Evolutionary conservation across 2,329 filamentous ascomycete species (phyloP).

Genomic region (Aspergillus sp.): DNA sequence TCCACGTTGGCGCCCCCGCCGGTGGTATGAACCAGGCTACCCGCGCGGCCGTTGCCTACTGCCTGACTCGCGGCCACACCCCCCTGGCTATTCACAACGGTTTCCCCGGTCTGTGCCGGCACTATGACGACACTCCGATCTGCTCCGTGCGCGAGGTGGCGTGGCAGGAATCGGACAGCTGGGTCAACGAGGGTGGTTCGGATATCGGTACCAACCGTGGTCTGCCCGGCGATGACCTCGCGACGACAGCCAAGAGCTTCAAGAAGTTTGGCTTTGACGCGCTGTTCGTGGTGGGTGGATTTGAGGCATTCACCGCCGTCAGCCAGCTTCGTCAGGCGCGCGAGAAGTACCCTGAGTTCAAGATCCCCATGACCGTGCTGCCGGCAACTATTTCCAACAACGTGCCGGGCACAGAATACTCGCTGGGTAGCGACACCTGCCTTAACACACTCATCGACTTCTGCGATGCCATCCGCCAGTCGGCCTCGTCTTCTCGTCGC

Average conservation of each 20-base stretch:
- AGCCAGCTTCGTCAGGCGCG: conserved; percentile 82
- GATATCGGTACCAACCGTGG: conserved; percentile 98
- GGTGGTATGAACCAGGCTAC: conserved; percentile 98
- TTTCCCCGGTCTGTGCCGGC: conserved; percentile 88
- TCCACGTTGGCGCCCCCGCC: conserved; percentile 94
- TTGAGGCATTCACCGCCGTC: conserved; percentile 92
- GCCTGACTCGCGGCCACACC: conserved; percentile 85
- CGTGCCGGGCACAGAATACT: conserved; percentile 96
- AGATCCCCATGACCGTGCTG: conserved; percentile 86
- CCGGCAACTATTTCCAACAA: conserved; percentile 99
- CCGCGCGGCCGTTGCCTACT: conserved; percentile 89
- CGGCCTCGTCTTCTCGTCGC: conserved; percentile 86
- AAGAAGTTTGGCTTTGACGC: conserved; percentile 86
- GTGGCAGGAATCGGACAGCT: conserved; percentile 92
- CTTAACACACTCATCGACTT: conserved; percentile 93
- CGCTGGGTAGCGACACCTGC: conserved; percentile 92
- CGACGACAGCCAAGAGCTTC: conserved; percentile 78
- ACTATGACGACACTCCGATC: conserved; percentile 79
- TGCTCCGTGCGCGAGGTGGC: conserved; percentile 81
- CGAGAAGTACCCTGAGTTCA: conserved; percentile 76
- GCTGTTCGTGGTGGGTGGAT: conserved; percentile 88
- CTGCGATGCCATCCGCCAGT: conserved; percentile 97
- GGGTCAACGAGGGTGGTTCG: conserved; percentile 95
- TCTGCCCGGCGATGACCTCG: conserved; percentile 83
- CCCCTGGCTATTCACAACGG: conserved; percentile 94